Base-by-base conservation (phyloP, 306 rosid species). In the Gillenia trifoliata region DNA sequence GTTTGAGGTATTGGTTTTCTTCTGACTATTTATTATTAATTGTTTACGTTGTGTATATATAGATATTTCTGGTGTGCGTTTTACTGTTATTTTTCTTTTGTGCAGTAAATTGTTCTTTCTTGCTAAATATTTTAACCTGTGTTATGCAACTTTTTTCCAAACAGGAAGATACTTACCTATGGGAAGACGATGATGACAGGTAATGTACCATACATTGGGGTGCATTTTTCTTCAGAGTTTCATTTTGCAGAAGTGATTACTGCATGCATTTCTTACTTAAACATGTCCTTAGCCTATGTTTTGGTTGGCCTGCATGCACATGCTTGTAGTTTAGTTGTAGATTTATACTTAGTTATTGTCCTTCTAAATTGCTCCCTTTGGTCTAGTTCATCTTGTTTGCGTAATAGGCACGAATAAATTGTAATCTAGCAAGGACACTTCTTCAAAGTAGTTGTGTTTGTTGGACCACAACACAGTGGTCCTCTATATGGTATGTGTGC, bases 111-210 rank as follows among this genome's bases (percentile, higher is more conserved):
- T 26, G 33, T 33, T 71, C 29, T 45, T 45, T 38, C 11, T 15
- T 72, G 17, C 54, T 69, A 25, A 56, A 69, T 75, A 68, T 87
- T 73, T 12, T 71, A 33, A 12, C 52, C 43, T 15, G 40, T 84
- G 66, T 66, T 60, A 52, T 71, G 71, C 43, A 56, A 80, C 70
- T 61, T 80, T 72, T 74, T 78, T 66, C 41, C 31, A 7, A 26
- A 80, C 93, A 93, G 97, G 96, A 94, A 84, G 98, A 94, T 79
- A 91, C 98, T 64, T 91, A 94, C 73, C 77, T 94, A 56, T 91
- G 98, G 98, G 97, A 94, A 86, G 98, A 94, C 75, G 97, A 94
- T 57, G 97, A 94, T 81, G 97, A 91, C 47, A 91, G 98, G 98
- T 89, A 89, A 68, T 69, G 23, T 71, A 29, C 68, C 50, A 26